Conservation (phyloP, 2,329 filamentous ascomycete genomes). For the Monilinia aucupariae region DNA sequence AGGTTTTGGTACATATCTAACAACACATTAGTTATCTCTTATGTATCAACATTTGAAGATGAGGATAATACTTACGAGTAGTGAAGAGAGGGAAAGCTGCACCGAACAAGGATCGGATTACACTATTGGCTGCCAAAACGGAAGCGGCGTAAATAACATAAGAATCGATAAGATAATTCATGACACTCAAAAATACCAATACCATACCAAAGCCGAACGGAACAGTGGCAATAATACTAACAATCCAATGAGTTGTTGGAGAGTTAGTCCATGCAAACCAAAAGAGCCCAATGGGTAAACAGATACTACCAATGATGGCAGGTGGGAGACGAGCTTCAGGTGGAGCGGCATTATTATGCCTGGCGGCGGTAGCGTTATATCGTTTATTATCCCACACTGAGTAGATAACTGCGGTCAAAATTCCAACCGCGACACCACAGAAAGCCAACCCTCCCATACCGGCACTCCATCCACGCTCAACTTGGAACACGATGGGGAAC, state of each 20-base stretch:
- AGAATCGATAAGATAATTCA: slow-evolving; percentile 62
- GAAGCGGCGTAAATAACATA: slow-evolving; percentile 73
- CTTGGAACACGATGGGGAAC: slow-evolving; percentile 61
- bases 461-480: slow-evolving; percentile 51
- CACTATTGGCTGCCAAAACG: slow-evolving; percentile 65
- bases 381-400: slow-evolving; percentile 50
- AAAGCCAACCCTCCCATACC: slow-evolving; percentile 60
- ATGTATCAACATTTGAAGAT: not conserved
- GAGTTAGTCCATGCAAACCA: slow-evolving; percentile 64
- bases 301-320: slow-evolving; percentile 55
- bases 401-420: slow-evolving; percentile 53
- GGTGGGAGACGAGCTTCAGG: slow-evolving; percentile 61
- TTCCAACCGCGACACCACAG: slow-evolving; percentile 62
- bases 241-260: slow-evolving; percentile 51
- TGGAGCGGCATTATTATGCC: slow-evolving; percentile 48
- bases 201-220: slow-evolving; percentile 44
- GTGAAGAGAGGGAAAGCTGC: slow-evolving; percentile 67
- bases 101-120: slow-evolving; percentile 69
- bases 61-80: slow-evolving; percentile 31
- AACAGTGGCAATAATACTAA: slow-evolving; percentile 41
- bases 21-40: slow-evolving; percentile 2
- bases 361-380: slow-evolving; percentile 40
- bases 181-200: slow-evolving; percentile 58
- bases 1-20: slow-evolving; percentile 37
- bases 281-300: slow-evolving; percentile 59